Evolutionary conservation across 805 yeast genomes (phyloP).

Genomic region (Candida ulmi): DNA sequence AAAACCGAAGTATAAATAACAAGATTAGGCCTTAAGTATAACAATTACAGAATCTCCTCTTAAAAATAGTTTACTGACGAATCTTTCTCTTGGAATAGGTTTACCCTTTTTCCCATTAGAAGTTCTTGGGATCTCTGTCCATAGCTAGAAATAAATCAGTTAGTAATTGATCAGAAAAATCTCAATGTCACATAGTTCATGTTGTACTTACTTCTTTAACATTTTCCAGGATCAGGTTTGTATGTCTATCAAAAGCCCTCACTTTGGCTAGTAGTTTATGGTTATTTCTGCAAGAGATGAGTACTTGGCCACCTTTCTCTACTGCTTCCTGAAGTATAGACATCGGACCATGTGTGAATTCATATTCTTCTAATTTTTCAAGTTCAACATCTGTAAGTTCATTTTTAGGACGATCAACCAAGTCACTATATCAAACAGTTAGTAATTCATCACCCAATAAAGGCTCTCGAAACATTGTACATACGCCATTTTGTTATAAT

Average conservation of each 20-base stretch:
- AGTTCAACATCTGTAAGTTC: conserved; percentile 80
- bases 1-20: neutral
- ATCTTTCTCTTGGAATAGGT: conserved; percentile 65
- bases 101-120: conserved; percentile 69
- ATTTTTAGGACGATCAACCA: conserved; percentile 66
- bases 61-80: conserved; percentile 81
- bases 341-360: conserved; percentile 87
- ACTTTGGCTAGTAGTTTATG: conserved; percentile 88
- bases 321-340: conserved; percentile 82
- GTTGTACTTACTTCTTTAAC: conserved; percentile 70
- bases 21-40: conserved; percentile 45
- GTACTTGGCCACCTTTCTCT: conserved; percentile 64
- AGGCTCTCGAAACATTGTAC: too few relatives aligned
- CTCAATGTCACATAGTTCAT: too few relatives aligned
- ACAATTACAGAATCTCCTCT: conserved; percentile 95
- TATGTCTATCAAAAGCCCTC: conserved; percentile 93
- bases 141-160: conserved; percentile 28
- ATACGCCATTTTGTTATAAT: neutral
- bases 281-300: conserved; percentile 87
- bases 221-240: conserved; percentile 87
- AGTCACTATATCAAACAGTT: conserved; percentile 44
- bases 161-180: too few relatives aligned
- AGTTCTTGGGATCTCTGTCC: conserved; percentile 59
- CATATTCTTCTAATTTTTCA: conserved; percentile 80
- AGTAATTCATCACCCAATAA: too few relatives aligned